Conservation (phyloP, 208 protist species). For the Crithidia thermophila region DNA sequence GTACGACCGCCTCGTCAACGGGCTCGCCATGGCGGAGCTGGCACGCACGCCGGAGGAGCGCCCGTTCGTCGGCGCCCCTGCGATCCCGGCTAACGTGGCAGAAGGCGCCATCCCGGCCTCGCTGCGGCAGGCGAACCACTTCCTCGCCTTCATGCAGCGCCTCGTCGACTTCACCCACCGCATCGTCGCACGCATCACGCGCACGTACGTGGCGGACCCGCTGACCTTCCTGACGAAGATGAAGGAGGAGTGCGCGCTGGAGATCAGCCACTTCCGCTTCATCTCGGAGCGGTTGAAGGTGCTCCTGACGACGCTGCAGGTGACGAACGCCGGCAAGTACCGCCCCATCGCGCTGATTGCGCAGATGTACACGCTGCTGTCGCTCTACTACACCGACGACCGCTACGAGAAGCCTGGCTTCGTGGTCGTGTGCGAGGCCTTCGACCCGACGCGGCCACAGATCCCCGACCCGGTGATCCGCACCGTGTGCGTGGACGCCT, state of each 20-base stretch:
- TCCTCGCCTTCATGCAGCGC: conserved; percentile 93
- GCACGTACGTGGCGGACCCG: conserved; percentile 89
- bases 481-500: conserved; percentile 97
- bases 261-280: conserved; percentile 86
- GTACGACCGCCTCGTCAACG: conserved; percentile 93
- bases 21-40: conserved; percentile 86
- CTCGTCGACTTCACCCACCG: conserved; percentile 96
- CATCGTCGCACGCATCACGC: conserved; percentile 82
- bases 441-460: conserved; percentile 89
- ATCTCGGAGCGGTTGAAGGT: conserved; percentile 93
- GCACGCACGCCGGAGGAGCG: conserved; percentile 45
- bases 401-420: conserved; percentile 90
- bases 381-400: conserved; percentile 93
- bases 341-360: conserved; percentile 91
- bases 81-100: conserved; percentile 81
- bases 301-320: conserved; percentile 96
- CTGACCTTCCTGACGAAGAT: conserved; percentile 90
- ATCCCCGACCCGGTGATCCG: conserved; percentile 92
- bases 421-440: conserved; percentile 97
- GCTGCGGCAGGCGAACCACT: conserved; percentile 96
- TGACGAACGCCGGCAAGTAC: conserved; percentile 95
- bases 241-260: conserved; percentile 85
- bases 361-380: conserved; percentile 96
- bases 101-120: conserved; percentile 96
- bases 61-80: conserved; percentile 33